Evolutionary conservation across 2,329 filamentous ascomycete genomes (phyloP), one percentile per base, ranked within the genome.

Genomic region (Penicillium sp.): DNA sequence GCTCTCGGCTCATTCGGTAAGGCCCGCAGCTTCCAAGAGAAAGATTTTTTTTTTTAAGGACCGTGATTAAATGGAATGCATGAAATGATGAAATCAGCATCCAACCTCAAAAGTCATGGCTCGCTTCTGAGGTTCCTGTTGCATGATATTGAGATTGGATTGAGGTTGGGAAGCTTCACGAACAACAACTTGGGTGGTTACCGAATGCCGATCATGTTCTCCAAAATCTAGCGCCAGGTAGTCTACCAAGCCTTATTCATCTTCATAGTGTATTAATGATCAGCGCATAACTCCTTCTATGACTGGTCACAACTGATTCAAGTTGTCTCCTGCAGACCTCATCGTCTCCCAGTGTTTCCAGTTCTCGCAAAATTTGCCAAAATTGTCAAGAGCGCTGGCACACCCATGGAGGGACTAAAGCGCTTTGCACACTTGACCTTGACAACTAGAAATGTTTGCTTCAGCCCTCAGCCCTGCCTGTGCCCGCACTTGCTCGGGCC

Each of bases 1-100:
- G 35, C 35, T 13, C 50, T 61, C 64, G 61, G 64, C 19, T 64
- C 56, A 23, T 61, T 60, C 58, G 63, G 58, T 60, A 65, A 41
- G 35, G 35, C 35, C 35, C 35, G 11, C 35, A 41, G 13, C 13
- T 15, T 41, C 11, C 35, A 41, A 15, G 35, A 13, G 35, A 15
- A 15, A 41, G 35, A 41, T 13, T 15, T 41, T 15, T 41, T 41
- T 15, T 15, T 15, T 41, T 15, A 13, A 5, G 35, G 35, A 11
- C 35, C 15, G 35, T 15, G 15, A 41, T 8, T 15, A 41, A 5
- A 41, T 41, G 4, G 26, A 15, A 41, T 13, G 5, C 35, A 41
- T 41, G 11, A 15, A 41, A 41, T 41, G 8, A 41, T 41, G 35
- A 41, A 13, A 41, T 41, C 35, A 41, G 35, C 26, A 17, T 11